phyloP scores from a whole-genome alignment of 1,284 basidiomycete species.

The Malassezia caprae region DNA sequence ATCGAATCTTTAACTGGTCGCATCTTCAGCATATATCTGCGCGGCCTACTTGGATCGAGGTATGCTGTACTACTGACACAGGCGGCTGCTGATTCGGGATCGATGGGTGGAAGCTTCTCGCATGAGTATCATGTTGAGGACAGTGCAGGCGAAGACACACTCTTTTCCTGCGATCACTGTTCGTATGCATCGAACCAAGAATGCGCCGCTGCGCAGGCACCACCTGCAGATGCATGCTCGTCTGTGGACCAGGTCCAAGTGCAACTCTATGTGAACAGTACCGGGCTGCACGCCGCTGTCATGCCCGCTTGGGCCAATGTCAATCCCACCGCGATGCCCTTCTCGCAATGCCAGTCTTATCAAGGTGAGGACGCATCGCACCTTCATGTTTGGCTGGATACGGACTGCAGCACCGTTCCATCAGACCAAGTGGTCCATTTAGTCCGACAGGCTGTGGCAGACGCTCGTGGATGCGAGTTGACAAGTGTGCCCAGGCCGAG shows the following conservation, averaged over 20 bases:
- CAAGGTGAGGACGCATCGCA: not conserved
- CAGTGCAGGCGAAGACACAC: conserved; percentile 47
- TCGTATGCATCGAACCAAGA: conserved; percentile 46
- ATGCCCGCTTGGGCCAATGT: not conserved
- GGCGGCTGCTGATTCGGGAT: conserved; percentile 47
- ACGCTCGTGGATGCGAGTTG: not conserved
- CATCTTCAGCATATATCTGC: not conserved
- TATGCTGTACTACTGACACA: conserved; percentile 1
- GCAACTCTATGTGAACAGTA: not conserved
- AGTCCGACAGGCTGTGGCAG: not conserved
- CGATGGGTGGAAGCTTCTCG: conserved; percentile 47
- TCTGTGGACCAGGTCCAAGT: not conserved
- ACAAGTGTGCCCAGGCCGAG: not conserved
- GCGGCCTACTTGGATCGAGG: conserved; percentile 24
- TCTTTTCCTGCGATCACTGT: conserved; percentile 44
- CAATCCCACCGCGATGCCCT: not conserved
- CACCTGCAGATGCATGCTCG: not conserved
- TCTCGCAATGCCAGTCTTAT: not conserved
- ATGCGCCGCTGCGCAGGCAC: conserved; percentile 27
- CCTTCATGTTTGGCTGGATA: not conserved
- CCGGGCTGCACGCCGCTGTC: not conserved
- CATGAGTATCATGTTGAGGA: conserved; percentile 48
- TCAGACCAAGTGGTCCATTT: not conserved
- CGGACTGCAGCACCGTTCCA: not conserved
- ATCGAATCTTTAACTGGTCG: conserved; percentile 23